phyloP scores from a whole-genome alignment of 2,329 filamentous ascomycete species.

The Microcera coccophila region DNA sequence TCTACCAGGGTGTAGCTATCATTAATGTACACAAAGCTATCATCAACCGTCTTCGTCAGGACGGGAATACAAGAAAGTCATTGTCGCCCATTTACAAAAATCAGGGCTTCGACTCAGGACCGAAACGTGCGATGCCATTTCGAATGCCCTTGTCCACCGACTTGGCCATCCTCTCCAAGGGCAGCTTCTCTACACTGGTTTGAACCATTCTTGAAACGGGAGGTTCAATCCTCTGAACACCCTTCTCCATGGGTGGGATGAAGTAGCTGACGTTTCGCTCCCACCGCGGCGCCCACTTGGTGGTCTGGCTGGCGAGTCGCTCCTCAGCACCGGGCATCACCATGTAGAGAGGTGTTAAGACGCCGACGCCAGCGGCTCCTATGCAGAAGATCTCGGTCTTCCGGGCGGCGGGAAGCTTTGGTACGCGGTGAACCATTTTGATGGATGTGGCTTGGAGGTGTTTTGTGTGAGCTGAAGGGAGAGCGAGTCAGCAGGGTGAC shows the following conservation, averaged over 20 bases:
- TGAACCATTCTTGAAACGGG: constrained; percentile 44
- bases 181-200: constrained; percentile 44
- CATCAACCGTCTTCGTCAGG: neutral
- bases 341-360: constrained; percentile 55
- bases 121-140: constrained; percentile 40
- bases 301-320: constrained; percentile 50
- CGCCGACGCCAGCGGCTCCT: constrained; percentile 50
- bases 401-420: constrained; percentile 48
- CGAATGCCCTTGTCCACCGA: constrained; percentile 46
- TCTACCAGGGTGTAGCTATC: neutral
- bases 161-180: constrained; percentile 49
- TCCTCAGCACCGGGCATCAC: constrained; percentile 55
- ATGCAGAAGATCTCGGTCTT: constrained; percentile 50
- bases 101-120: constrained; percentile 24
- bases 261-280: constrained; percentile 55
- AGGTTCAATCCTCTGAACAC: constrained; percentile 48
- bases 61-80: too few species aligned
- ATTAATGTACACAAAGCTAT: neutral
- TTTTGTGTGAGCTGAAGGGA: neutral
- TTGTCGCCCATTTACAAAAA: neutral
- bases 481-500: neutral
- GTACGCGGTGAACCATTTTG: constrained; percentile 46
- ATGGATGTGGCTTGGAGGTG: constrained; percentile 5
- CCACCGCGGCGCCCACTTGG: constrained; percentile 58
- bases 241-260: constrained; percentile 43